Percentiles rank a stretch among this genome's conserved stretches.
These are phyloP conservation scores for Botryotinia globosa DNA, from an alignment of 2,329 filamentous ascomycete species.

Conservation along the genomic window DNA sequence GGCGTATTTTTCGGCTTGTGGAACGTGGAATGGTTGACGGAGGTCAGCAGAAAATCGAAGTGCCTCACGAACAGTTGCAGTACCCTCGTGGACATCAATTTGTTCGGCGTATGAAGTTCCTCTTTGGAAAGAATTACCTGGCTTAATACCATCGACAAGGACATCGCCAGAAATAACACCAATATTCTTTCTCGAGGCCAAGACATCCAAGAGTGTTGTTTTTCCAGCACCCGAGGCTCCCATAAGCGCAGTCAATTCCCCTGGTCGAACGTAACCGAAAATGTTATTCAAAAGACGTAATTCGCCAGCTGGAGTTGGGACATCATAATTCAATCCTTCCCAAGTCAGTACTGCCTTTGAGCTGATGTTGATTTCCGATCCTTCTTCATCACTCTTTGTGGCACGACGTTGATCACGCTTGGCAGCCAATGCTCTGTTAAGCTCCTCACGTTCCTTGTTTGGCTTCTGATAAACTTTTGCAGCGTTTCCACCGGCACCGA, in stretches of 20 bases:
- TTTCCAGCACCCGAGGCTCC: conserved; percentile 63
- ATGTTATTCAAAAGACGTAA: conserved; percentile 56
- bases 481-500: conserved; percentile 75
- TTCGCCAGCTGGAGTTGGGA: conserved; percentile 49
- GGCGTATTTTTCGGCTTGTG: conserved; percentile 58
- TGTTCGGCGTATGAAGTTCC: conserved; percentile 65
- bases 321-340: conserved; percentile 79
- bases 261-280: conserved; percentile 59
- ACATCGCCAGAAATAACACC: conserved; percentile 62
- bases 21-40: conserved; percentile 57
- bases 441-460: conserved; percentile 60
- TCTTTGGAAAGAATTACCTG: conserved; percentile 60
- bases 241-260: conserved; percentile 61
- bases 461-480: conserved; percentile 74
- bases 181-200: conserved; percentile 62
- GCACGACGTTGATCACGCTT: conserved; percentile 58
- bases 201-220: conserved; percentile 62
- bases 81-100: conserved; percentile 61
- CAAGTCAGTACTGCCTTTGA: conserved; percentile 75
- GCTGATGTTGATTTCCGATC: conserved; percentile 51
- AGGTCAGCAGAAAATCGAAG: conserved; percentile 64
- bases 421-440: conserved; percentile 61
- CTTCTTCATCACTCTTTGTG: conserved; percentile 44
- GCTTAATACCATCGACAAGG: conserved; percentile 57
- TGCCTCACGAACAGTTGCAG: conserved; percentile 62